phyloP scores from a whole-genome alignment of 2,329 filamentous ascomycete species.

The Trichoderma hamatum region DNA sequence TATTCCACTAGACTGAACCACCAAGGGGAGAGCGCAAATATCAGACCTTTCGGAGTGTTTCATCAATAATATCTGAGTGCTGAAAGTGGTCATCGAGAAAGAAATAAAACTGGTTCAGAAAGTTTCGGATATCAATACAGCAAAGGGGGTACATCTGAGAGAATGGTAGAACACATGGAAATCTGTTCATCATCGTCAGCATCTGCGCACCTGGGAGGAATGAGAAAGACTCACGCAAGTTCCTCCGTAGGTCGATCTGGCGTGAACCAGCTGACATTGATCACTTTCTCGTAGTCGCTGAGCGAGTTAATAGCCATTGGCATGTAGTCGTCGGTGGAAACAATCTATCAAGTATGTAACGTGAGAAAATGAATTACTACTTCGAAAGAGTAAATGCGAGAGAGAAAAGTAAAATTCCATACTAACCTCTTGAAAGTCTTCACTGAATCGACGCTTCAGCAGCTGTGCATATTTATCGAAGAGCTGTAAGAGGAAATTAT shows the following conservation, averaged over 20 bases:
- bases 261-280: slow-evolving; percentile 94
- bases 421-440: slow-evolving; percentile 86
- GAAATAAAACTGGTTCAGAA: slow-evolving; percentile 97
- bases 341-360: slow-evolving; percentile 50
- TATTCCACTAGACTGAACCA: neutral
- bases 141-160: slow-evolving; percentile 99
- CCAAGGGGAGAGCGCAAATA: slow-evolving; percentile 7
- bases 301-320: slow-evolving; percentile 92
- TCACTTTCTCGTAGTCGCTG: slow-evolving; percentile 93
- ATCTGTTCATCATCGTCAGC: slow-evolving; percentile 52
- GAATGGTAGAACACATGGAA: slow-evolving; percentile 94
- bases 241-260: slow-evolving; percentile 78
- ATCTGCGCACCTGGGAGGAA: neutral
- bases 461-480: slow-evolving; percentile 95
- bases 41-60: slow-evolving; percentile 77
- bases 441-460: slow-evolving; percentile 86
- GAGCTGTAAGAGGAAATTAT: slow-evolving; percentile 81
- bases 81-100: slow-evolving; percentile 97
- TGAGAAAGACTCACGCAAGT: slow-evolving; percentile 62
- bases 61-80: slow-evolving; percentile 85
- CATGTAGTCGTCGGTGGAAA: slow-evolving; percentile 98
- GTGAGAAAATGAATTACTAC: neutral
- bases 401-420: too few relatives aligned
- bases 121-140: slow-evolving; percentile 97
- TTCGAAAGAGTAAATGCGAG: neutral